phyloP scores from a whole-genome alignment of 73 alveolate genomes.

The Stentor roeselii region DNA sequence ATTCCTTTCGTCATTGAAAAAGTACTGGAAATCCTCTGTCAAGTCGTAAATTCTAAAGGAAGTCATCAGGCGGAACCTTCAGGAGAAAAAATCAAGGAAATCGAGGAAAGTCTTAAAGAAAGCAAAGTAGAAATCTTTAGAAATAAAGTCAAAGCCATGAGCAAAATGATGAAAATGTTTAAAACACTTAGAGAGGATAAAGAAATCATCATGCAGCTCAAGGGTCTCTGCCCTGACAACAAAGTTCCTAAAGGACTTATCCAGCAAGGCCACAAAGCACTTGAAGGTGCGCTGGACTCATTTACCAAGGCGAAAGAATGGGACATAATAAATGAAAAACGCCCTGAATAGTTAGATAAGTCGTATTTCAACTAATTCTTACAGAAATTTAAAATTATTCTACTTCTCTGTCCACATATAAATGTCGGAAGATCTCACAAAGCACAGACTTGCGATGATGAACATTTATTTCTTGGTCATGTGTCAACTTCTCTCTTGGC shows the following conservation, averaged over 20 bases:
- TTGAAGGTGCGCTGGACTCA: too few species aligned
- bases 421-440: neutral
- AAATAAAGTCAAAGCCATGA: conserved; percentile 60
- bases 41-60: conserved; percentile 60
- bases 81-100: conserved; percentile 30
- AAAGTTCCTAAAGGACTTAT: conserved; percentile 76
- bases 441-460: neutral
- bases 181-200: conserved; percentile 37
- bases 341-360: too few species aligned
- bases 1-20: conserved; percentile 81
- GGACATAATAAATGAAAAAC: conserved; percentile 57
- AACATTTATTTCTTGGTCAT: neutral
- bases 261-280: conserved; percentile 73
- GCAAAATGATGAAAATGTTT: conserved; percentile 58
- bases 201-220: conserved; percentile 65
- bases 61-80: too few species aligned
- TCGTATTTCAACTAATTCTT: too few species aligned
- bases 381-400: too few species aligned
- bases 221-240: conserved; percentile 80
- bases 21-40: conserved; percentile 65
- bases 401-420: too few species aligned
- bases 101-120: conserved; percentile 28
- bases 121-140: conserved; percentile 42
- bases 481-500: neutral
- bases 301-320: conserved; percentile 52